Evolutionary conservation across 331 rosid genomes (phyloP).

Genomic region (Ulmus americana): DNA sequence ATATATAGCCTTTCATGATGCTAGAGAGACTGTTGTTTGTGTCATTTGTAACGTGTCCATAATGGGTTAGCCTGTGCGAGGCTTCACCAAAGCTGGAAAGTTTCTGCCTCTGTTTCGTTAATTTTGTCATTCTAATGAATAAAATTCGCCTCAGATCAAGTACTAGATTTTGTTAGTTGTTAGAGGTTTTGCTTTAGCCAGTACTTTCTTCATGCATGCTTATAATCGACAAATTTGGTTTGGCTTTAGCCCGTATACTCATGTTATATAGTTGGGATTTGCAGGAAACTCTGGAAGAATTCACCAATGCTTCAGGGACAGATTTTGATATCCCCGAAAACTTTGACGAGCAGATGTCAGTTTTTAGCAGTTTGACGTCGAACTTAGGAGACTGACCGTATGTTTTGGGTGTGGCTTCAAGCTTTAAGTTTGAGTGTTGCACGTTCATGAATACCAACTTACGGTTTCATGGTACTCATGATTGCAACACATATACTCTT

Average conservation of each 20-base stretch:
- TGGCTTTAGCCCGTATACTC: neutral
- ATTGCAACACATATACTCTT: constrained; percentile 44
- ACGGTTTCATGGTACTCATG: constrained; percentile 48
- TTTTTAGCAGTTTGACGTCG: constrained; percentile 15
- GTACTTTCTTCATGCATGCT: no score
- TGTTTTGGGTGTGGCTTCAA: neutral
- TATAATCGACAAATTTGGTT: neutral
- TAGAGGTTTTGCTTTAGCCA: neutral
- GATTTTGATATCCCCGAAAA: constrained; percentile 56
- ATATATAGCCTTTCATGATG: no score
- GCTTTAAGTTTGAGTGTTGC: constrained; percentile 12
- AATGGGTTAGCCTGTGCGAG: no score
- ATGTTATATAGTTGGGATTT: neutral
- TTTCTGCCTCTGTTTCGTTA: neutral
- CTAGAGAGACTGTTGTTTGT: no score
- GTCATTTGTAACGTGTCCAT: no score
- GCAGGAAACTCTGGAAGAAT: constrained; percentile 57
- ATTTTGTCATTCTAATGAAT: neutral
- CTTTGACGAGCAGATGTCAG: constrained; percentile 58
- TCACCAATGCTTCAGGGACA: constrained; percentile 56
- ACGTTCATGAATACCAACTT: constrained; percentile 10
- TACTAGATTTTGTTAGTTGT: neutral
- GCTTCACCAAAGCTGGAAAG: neutral
- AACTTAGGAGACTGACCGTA: constrained; percentile 16
- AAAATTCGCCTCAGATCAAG: neutral